Evolutionary conservation across 1,284 basidiomycete species (phyloP), one percentile per base, ranked within the genome.

Genomic region (Cryptococcus depauperatus): DNA sequence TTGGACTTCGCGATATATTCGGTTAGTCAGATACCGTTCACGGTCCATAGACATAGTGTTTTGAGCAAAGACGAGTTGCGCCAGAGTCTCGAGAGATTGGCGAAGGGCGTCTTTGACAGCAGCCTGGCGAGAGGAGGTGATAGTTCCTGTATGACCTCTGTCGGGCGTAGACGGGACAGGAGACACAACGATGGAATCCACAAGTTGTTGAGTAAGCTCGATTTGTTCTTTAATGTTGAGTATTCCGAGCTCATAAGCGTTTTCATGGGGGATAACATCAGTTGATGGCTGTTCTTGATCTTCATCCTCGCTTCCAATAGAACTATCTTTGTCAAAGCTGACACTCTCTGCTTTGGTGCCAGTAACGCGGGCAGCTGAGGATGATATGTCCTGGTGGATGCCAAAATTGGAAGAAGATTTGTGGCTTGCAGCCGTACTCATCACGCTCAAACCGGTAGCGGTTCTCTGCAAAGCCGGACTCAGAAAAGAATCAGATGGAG

Each of bases 181-280:
- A 14, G 76, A 70, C 0, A 71, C 55, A 1, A 73, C 59, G 32
- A 83, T 64, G 18, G 77, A 76, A 5, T 74, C 62, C 14, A 89
- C 68, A 13, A 95, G 74, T 57, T 86, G 82, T 13, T 77, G 59
- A 0, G 82, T 82, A 30, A 90, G 73, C 50, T 92, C 88, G 55
- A 90, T 72, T 68, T 93, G 88, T 4, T 87, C 82, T 16, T 80
- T 75, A 16, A 81, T 76, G 8, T 83, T 78, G 58, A 87, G 87
- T 4, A 79, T 82, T 29, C 87, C 80, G 8, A 92, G 69, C 41
- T 84, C 80, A 56, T 85, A 86, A 11, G 76, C 76, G 11, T 72
- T 69, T 23, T 79, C 75, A 57, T 91, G 78, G 0, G 90, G 89
- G 0, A 84, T 79, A 0, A 62, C 61, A 23, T 29, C 30, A 7